phyloP scores from a whole-genome alignment of 345 rosid genomes.

The Microcos paniculata region DNA sequence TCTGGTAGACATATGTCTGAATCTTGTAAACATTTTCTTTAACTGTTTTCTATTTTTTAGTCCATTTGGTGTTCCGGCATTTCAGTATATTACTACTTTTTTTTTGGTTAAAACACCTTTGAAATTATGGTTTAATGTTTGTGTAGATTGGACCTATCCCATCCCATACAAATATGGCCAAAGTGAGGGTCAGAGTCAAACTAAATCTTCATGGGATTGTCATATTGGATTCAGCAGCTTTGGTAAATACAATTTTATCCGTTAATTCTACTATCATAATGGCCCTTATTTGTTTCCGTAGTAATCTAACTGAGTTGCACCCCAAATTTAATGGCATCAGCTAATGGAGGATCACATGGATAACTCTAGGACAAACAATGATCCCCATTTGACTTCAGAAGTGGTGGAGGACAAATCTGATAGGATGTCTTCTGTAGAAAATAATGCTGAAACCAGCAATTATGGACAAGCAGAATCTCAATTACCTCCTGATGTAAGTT shows the following conservation, averaged over 20 bases:
- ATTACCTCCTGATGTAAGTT: slow-evolving; percentile 37
- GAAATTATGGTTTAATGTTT: slow-evolving; percentile 17
- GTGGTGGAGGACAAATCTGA: slow-evolving; percentile 31
- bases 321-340: slow-evolving; percentile 31
- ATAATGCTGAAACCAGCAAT: slow-evolving; percentile 20
- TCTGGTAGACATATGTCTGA: background rate
- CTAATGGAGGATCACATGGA: slow-evolving; percentile 44
- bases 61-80: background rate
- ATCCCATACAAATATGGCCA: slow-evolving; percentile 41
- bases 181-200: slow-evolving; percentile 61
- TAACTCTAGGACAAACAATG: slow-evolving; percentile 15
- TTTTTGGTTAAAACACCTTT: slow-evolving; percentile 1
- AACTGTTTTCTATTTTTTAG: background rate
- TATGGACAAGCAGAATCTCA: slow-evolving; percentile 17
- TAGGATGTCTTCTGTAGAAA: slow-evolving; percentile 29
- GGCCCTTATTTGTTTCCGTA: background rate
- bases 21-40: slow-evolving; percentile 1
- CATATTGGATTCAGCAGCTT: slow-evolving; percentile 58
- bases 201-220: slow-evolving; percentile 75
- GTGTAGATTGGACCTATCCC: slow-evolving; percentile 75
- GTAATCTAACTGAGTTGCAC: slow-evolving; percentile 7
- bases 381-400: slow-evolving; percentile 24
- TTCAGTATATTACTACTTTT: background rate
- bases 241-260: slow-evolving; percentile 38
- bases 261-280: slow-evolving; percentile 13